Evolutionary conservation across 805 yeast genomes (phyloP), one percentile per base, ranked within the genome.

Genomic region (Barnettozyma populi): DNA sequence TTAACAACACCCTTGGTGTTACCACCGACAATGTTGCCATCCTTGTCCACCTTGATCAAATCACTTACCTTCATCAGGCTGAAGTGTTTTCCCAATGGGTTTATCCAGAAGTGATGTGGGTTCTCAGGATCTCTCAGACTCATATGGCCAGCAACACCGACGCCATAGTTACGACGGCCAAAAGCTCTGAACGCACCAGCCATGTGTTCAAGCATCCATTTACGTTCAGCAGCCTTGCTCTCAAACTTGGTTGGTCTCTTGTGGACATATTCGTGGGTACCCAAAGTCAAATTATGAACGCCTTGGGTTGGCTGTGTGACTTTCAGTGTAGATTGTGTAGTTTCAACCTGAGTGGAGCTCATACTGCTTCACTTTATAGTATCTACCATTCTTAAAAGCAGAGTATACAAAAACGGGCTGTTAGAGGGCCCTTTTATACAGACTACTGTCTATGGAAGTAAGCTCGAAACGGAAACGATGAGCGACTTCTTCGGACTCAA

Each of bases 61-160:
- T 82, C 87, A 18, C 77, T 69, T 25, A 80, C 85, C 54, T 70
- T 76, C 60, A 82, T 66, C 39, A 76, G 60, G 19, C 77, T 73
- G 63, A 85, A 88, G 65, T 88, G 96, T 54, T 73, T 75, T n/a
- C 85, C 92, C 53, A 88, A 69, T 5, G 96, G 96, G 66, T 88
- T 88, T 63, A 88, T 86, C 96, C 96, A 88, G 64, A 88, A 88
- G 3, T 92, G 85, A 41, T 72, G 63, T n/a, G 84, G 84, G 53
- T 83, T 80, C 39, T 85, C 80, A 3, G 96, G 96, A 60, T 88
- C 96, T 56, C 94, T 75, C 11, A 88, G 75, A 8, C 94, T 84
- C 49, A 88, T 87, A 62, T 88, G 96, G 20, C 96, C 96, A 0
- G 95, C 89, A 19, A 80, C 65, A 14, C 95, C 96, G 63, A 86